phyloP scores from a whole-genome alignment of 768 basidiomycete species.

The Leccinum disarticulatum region DNA sequence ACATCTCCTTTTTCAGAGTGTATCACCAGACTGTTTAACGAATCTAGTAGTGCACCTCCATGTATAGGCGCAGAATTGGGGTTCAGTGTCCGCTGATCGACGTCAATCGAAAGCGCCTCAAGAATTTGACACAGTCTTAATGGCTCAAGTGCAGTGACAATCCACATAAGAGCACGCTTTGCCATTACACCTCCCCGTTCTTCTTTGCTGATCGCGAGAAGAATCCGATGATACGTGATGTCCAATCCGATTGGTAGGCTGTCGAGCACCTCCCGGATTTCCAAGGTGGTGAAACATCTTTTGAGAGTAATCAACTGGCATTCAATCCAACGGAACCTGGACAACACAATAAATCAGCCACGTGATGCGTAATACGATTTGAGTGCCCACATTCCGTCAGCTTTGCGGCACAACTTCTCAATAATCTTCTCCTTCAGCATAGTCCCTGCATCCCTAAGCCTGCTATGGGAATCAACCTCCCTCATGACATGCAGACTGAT shows the following conservation, averaged over 20 bases:
- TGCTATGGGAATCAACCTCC: constrained; percentile 6
- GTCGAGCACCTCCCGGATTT: neutral
- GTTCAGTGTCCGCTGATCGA: neutral
- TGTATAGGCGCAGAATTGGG: neutral
- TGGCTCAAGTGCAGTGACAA: neutral
- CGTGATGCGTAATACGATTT: neutral
- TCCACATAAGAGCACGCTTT: neutral
- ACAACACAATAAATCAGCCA: neutral
- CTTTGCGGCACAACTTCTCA: neutral
- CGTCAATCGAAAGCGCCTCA: neutral
- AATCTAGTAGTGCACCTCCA: neutral
- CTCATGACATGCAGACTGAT: constrained; percentile 7
- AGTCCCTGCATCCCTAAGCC: neutral
- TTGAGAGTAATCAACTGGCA: neutral
- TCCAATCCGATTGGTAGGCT: neutral
- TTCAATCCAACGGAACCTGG: neutral
- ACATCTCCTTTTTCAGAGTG: neutral
- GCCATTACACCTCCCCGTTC: neutral
- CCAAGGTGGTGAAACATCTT: neutral
- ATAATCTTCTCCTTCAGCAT: constrained; percentile 9
- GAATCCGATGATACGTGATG: neutral
- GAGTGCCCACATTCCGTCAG: constrained; percentile 12
- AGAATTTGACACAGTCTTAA: neutral
- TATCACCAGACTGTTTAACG: neutral
- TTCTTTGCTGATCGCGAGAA: neutral